Percentiles rank a stretch among this genome's conserved stretches.
phyloP scores from a whole-genome alignment of 169 alveolate genomes.

The Eimeria sp. region DNA sequence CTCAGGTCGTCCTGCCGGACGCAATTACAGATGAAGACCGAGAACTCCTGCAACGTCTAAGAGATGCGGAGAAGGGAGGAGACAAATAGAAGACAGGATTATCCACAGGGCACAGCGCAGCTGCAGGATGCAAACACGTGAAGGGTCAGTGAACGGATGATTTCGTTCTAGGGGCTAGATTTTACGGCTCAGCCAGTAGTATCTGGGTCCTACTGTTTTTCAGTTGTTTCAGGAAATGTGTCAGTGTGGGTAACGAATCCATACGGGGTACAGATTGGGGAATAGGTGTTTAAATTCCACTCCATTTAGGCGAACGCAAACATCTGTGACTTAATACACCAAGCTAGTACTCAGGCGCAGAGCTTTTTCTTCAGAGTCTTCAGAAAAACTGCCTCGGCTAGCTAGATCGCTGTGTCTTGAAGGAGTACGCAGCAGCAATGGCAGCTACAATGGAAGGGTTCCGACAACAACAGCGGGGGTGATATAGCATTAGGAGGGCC shows the following conservation, averaged over 20 bases:
- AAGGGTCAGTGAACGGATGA: neutral
- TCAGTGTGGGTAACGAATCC: neutral
- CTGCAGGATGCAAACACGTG: neutral
- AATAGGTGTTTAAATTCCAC: neutral
- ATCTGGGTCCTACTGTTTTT: neutral
- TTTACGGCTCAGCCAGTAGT: neutral
- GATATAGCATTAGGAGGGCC: neutral
- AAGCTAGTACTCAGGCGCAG: neutral
- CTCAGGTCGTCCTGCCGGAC: conserved; percentile 32
- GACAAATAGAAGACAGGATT: neutral
- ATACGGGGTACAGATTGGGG: neutral
- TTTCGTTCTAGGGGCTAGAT: neutral
- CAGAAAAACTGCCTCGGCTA: neutral
- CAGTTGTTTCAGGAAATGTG: neutral
- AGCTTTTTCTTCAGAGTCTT: neutral
- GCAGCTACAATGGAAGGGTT: neutral
- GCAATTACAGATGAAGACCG: conserved; percentile 6
- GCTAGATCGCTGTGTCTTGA: neutral
- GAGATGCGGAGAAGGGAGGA: conserved; percentile 7
- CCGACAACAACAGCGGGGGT: neutral
- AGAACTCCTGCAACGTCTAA: conserved; percentile 25
- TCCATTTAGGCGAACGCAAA: neutral
- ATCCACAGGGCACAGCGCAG: neutral
- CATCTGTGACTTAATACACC: neutral
- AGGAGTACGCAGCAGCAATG: neutral